A percentile compares a stretch with the other conserved stretches of the same genome.
Evolutionary conservation across 176 grass and related monocot genomes (phyloP).

Genomic region (Oryza nivara): DNA sequence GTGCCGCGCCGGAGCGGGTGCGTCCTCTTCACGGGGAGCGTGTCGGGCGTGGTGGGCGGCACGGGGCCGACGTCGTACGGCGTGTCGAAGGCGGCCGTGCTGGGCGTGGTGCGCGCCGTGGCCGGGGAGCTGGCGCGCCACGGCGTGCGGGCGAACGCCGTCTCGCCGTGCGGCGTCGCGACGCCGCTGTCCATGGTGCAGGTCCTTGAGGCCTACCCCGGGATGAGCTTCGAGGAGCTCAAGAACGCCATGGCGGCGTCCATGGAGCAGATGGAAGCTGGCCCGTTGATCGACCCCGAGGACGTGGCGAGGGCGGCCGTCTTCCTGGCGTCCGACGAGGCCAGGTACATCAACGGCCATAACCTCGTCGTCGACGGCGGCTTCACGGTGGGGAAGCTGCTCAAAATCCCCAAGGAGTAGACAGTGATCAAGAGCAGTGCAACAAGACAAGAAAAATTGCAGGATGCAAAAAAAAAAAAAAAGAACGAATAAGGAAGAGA

Average conservation of each 20-base stretch:
- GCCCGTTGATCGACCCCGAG: constrained; percentile 13
- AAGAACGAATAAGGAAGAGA: too few relatives aligned
- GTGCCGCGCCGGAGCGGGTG: constrained; percentile 36
- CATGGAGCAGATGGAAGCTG: too few relatives aligned
- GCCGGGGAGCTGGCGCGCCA: constrained; percentile 33
- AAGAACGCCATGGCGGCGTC: not conserved
- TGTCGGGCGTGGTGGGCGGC: not conserved
- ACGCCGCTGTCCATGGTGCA: constrained; percentile 25
- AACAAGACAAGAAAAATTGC: too few relatives aligned
- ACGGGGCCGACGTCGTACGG: not conserved
- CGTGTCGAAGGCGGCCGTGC: not conserved
- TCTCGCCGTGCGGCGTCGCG: constrained; percentile 50
- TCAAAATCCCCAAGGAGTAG: not conserved
- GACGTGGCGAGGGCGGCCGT: constrained; percentile 59
- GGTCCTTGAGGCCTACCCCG: too few relatives aligned
- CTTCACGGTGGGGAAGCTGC: constrained; percentile 42
- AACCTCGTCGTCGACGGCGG: constrained; percentile 76
- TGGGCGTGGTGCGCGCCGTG: constrained; percentile 35
- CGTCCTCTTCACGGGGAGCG: constrained; percentile 61
- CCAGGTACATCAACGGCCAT: constrained; percentile 59
- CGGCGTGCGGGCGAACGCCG: constrained; percentile 68
- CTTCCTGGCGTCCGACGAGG: constrained; percentile 54
- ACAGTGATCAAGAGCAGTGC: too few relatives aligned
- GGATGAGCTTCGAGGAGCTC: not conserved
- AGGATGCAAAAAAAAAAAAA: too few relatives aligned